These are phyloP conservation scores for Apiospora saccharicola DNA, from an alignment of 2,329 filamentous ascomycete genomes.

Conservation along the genomic window DNA sequence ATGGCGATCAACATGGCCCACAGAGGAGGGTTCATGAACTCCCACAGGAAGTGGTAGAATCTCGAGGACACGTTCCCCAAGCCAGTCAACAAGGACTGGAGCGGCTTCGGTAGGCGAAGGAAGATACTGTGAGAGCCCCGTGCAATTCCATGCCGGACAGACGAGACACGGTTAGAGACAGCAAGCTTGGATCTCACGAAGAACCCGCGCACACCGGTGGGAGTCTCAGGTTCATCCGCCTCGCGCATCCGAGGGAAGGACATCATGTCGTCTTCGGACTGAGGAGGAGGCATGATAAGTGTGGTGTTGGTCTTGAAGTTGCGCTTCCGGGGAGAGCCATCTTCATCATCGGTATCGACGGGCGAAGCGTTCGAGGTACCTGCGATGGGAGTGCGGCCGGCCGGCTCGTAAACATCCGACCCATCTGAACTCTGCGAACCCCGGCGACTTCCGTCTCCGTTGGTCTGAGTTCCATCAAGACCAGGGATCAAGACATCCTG, in stretches of 20 bases:
- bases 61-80: slow-evolving; percentile 47
- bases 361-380: slow-evolving; percentile 58
- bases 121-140: slow-evolving; percentile 38
- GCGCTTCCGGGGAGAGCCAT: slow-evolving; percentile 46
- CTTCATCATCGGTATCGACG: slow-evolving; percentile 57
- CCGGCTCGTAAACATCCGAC: slow-evolving; percentile 60
- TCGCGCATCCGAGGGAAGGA: slow-evolving; percentile 66
- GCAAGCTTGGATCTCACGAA: slow-evolving; percentile 46
- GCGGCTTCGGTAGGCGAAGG: slow-evolving; percentile 49
- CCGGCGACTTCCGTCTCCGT: slow-evolving; percentile 37
- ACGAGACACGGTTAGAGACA: slow-evolving; percentile 40
- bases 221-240: slow-evolving; percentile 49
- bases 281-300: slow-evolving; percentile 36
- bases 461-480: slow-evolving; percentile 49
- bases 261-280: slow-evolving; percentile 61
- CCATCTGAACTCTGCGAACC: slow-evolving; percentile 49
- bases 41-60: slow-evolving; percentile 75
- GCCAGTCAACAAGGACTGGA: slow-evolving; percentile 46
- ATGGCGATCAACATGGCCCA: slow-evolving; percentile 97
- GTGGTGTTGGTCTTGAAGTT: slow-evolving; percentile 27
- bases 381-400: slow-evolving; percentile 62
- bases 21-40: slow-evolving; percentile 97
- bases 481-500: slow-evolving; percentile 54
- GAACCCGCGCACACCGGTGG: slow-evolving; percentile 51
- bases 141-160: slow-evolving; percentile 34